A percentile compares a stretch with the other conserved stretches of the same genome.
These are phyloP conservation scores for Xylaria curta DNA, from an alignment of 495 filamentous ascomycete species.

Conservation along the genomic window DNA sequence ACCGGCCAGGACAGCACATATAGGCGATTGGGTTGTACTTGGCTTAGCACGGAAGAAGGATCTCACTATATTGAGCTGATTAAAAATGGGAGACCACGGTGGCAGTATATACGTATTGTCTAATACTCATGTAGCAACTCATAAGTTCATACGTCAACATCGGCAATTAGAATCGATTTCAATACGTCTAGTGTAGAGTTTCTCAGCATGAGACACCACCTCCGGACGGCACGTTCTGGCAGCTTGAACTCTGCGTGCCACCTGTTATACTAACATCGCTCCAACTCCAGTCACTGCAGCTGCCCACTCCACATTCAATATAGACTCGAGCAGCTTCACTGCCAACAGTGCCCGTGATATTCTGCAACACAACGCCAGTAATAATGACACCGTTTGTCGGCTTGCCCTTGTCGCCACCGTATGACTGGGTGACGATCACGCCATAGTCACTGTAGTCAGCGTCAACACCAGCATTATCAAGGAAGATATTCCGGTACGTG, in stretches of 20 bases:
- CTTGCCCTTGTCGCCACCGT: slow-evolving; percentile 50
- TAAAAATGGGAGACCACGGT: slow-evolving; percentile 9
- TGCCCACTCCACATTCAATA: slow-evolving; percentile 58
- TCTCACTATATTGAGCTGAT: neutral
- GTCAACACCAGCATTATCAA: slow-evolving; percentile 41
- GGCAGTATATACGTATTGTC: slow-evolving; percentile 18
- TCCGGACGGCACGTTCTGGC: slow-evolving; percentile 50
- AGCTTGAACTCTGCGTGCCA: slow-evolving; percentile 48
- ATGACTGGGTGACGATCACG: slow-evolving; percentile 68
- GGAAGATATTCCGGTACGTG: slow-evolving; percentile 62
- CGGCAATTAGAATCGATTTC: neutral
- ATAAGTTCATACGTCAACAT: neutral
- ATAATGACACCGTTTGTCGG: slow-evolving; percentile 63
- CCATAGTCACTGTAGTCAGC: slow-evolving; percentile 37
- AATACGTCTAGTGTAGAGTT: neutral
- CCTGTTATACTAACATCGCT: slow-evolving; percentile 51
- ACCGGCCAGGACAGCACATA: neutral
- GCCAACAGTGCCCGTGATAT: slow-evolving; percentile 36
- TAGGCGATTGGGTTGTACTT: neutral
- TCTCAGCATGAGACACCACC: slow-evolving; percentile 43
- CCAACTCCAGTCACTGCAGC: slow-evolving; percentile 58
- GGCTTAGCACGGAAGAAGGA: neutral
- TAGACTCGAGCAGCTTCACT: slow-evolving; percentile 53
- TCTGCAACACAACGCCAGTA: slow-evolving; percentile 56
- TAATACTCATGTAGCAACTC: neutral